Percentiles rank a stretch among this genome's conserved stretches.
Conservation (phyloP, 805 yeast genomes). For the Maudiozyma saulgeensis region DNA sequence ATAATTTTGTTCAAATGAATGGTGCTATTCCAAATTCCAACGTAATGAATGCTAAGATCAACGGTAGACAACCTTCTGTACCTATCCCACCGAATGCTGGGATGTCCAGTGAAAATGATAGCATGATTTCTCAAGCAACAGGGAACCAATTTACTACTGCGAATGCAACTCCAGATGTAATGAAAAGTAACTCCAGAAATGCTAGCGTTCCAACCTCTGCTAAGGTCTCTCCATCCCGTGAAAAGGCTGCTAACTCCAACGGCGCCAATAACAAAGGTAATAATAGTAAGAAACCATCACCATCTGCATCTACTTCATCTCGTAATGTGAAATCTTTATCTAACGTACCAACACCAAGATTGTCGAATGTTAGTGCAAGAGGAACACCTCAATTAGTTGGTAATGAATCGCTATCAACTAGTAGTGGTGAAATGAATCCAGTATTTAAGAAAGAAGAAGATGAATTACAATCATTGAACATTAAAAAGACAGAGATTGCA, state of each 20-base stretch:
- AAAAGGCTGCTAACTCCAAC: not conserved
- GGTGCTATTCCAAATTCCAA: not conserved
- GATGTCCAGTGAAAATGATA: not conserved
- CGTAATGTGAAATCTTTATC: slow-evolving; percentile 3
- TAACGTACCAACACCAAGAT: slow-evolving; percentile 6
- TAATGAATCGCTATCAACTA: not conserved
- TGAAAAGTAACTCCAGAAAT: slow-evolving; percentile 1
- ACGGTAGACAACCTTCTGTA: slow-evolving; percentile 1
- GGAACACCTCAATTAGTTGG: slow-evolving; percentile 15
- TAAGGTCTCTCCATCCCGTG: slow-evolving; percentile 5
- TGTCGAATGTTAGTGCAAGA: slow-evolving; percentile 6
- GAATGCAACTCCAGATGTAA: slow-evolving; percentile 1
- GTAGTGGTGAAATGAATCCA: slow-evolving; percentile 1
- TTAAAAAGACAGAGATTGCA: slow-evolving; percentile 25
- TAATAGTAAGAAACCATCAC: slow-evolving; percentile 9
- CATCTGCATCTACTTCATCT: slow-evolving; percentile 5
- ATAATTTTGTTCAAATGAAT: not conserved
- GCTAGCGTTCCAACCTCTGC: not conserved
- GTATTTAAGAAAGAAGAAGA: slow-evolving; percentile 27
- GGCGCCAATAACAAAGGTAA: not conserved
- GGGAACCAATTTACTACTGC: not conserved
- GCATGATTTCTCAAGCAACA: not conserved
- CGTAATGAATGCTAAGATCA: not conserved
- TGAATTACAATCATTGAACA: slow-evolving; percentile 19
- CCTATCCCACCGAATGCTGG: not conserved